Base-by-base conservation (phyloP, 2,329 filamentous ascomycete species). In the Aspergillus melleus region DNA sequence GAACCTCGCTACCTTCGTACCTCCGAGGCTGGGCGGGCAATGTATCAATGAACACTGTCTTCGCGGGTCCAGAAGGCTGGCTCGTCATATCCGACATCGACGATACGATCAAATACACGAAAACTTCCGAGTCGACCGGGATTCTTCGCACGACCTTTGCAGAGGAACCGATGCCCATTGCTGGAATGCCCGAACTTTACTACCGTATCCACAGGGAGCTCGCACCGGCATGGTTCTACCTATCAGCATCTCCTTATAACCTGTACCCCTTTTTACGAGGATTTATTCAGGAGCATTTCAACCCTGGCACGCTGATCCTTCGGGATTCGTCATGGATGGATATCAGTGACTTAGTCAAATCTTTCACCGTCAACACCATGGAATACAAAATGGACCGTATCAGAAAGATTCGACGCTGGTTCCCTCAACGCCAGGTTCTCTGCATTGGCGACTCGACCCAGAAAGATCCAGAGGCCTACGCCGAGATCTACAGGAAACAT, bases 181-280 rank as follows among this genome's bases (percentile, higher is more conserved):
- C 82, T 0, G 92, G 91, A 52, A 97, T 97, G 92, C 90, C 92
- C 0, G 88, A 91, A 67, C 83, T 97, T 0, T 97, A 96, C 78
- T 77, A 80, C 22, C 82, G 88, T 57, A 81, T 96, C 11, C 80
- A 88, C 49, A 72, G 72, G 14, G 74, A 78, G 46, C 77, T 87
- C 9, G 81, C 83, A 9, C 89, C 92, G 1, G 85, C 92, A 0
- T 96, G 91, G 84, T 96, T 96, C 80, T 98, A 98, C 76, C 84
- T 98, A 51, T 96, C 91, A 0, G 93, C 94, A 0, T 96, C 92
- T 0, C 94, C 94, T 0, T 97, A 97, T 80, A 96, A 96, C 68
- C 84, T 98, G 10, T 97, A 97, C 71, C 90, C 91, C 0, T 95
- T 97, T 76, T 83, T 98, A 24, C 88, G 84, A 58, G 75, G 82